Evolutionary conservation across 2,329 filamentous ascomycete species (phyloP), one percentile per base, ranked within the genome.

Genomic region (Aspergillus ustus): DNA sequence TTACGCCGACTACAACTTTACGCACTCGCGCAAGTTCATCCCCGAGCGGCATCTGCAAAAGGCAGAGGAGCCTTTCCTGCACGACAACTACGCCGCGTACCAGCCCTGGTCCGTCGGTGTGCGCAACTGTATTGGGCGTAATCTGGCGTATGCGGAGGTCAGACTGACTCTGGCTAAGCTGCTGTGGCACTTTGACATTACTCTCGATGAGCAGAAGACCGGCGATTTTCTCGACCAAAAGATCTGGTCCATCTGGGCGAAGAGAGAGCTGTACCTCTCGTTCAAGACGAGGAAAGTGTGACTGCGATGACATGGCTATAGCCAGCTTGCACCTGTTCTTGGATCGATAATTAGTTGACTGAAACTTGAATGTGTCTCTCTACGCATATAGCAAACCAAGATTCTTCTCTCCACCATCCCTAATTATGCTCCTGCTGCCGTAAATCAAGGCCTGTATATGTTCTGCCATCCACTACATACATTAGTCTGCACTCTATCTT

Each of bases 71-170:
- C 72, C 72, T 0, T 84, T 80, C 65, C 67, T 63, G 1, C 43
- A 62, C 17, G 83, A 86, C 62, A 76, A 77, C 22, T 71, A 74
- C 28, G 79, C 80, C 0, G 77, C 77, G 0, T 72, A 82, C 43
- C 80, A 84, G 68, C 80, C 83, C 0, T 84, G 85, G 61, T 78
- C 77, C 0, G 49, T 81, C 1, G 82, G 83, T 0, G 78, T 82
- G 4, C 73, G 82, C 1, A 82, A 82, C 56, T 85, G 83, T 63
- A 76, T 85, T 15, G 83, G 83, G 1, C 75, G 73, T 61, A 83
- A 83, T 49, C 69, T 85, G 43, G 81, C 81, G 0, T 82, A 81
- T 51, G 71, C 79, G 15, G 82, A 85, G 66, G 81, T 84, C 74
- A 74, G 82, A 2, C 66, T 83, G 4, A 80, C 84, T 40, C 67